phyloP scores from a whole-genome alignment of 164 flowering plant species.

The Buxus sempervirens region DNA sequence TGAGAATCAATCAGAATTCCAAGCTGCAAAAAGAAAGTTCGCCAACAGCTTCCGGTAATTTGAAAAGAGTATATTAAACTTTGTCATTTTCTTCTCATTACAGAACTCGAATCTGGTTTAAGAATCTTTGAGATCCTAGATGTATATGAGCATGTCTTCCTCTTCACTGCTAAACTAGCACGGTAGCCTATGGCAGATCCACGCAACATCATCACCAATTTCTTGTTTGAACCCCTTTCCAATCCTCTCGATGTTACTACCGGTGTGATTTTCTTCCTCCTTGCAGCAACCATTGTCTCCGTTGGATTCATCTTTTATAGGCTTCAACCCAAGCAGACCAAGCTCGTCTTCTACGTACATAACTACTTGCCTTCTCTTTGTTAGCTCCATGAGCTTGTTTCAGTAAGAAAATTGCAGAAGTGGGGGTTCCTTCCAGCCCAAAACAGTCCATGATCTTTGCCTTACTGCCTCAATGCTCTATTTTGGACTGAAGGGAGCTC shows the following conservation, averaged over 20 bases:
- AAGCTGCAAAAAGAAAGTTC: not conserved
- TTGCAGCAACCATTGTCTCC: conserved; percentile 16
- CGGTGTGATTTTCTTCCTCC: conserved; percentile 3
- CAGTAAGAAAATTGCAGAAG: too few relatives aligned
- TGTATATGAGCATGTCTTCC: not conserved
- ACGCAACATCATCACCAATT: too few relatives aligned
- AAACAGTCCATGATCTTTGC: too few relatives aligned
- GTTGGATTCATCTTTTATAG: conserved; percentile 18
- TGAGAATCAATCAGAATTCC: not conserved
- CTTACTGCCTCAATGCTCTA: too few relatives aligned
- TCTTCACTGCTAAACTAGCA: not conserved
- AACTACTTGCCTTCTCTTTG: conserved; percentile 24
- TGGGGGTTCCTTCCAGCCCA: too few relatives aligned
- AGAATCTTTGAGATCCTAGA: not conserved
- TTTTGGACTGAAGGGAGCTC: too few relatives aligned
- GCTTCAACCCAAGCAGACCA: conserved; percentile 23
- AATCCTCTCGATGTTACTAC: not conserved
- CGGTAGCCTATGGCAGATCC: too few relatives aligned
- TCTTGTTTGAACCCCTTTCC: not conserved
- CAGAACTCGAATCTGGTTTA: not conserved
- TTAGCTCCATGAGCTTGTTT: too few relatives aligned
- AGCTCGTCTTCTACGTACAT: conserved; percentile 30
- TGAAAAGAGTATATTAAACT: too few relatives aligned
- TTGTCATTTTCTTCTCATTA: not conserved
- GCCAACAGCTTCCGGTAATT: not conserved